Base-by-base conservation (phyloP, 2,329 filamentous ascomycete species). In the Hortaea werneckii region DNA sequence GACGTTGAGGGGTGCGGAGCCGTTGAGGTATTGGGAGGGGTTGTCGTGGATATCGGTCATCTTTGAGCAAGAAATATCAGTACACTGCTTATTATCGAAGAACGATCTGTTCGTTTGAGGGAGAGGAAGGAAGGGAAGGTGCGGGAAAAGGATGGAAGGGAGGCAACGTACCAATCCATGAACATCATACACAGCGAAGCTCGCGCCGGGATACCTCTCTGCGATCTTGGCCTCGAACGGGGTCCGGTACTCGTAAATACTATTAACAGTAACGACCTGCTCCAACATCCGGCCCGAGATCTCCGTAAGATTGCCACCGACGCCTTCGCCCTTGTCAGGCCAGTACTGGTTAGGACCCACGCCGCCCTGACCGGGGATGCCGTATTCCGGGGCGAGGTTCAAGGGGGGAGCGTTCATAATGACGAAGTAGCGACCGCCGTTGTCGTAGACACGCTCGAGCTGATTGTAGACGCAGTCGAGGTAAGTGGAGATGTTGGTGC, bases 391-490 rank as follows among this genome's bases (percentile, higher is more conserved):
- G 1, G 77, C 67, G n/a, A 81, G 65, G 41, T 88, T 71, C 40
- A 89, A 67, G 0, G 85, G 84, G 0, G 75, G 77, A 10, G 76
- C 65, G 58, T 87, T 87, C 66, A 87, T 71, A 11, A 90, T 67
- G 2, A 88, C 80, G 51, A 89, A 87, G 48, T 79, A 79, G 9
- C 84, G 72, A 0, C 72, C 85, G 4, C 85, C 85, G 37, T 75
- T 72, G 29, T 69, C 64, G 64, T 89, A 85, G 1, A 90, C 66
- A 5, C 60, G 60, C 51, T 82, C 77, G 41, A 87, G 74, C 1
- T 75, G 71, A 5, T 69, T 59, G 68, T 81, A 87, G 1, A 87
- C 69, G 58, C 85, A 89, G 50, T 82, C 75, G 3, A 80, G 72
- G 57, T 82, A 87, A 57, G 81, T 74, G 1, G 72, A 68, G 5